Conservation (phyloP, 192 early-diverging fungal genomes). For the Piromyces sp. region DNA sequence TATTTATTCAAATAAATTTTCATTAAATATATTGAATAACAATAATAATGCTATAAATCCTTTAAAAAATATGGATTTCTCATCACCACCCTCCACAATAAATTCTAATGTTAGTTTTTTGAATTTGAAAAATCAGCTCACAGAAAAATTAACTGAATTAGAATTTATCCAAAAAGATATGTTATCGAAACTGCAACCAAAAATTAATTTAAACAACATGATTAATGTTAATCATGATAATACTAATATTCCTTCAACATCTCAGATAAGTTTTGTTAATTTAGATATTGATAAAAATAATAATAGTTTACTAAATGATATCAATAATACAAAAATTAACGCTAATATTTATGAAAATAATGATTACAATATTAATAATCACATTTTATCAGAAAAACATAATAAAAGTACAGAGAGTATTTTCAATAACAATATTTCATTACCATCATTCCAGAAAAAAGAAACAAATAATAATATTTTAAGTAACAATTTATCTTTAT, state of each 20-base stretch:
- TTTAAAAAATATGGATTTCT: too few relatives aligned
- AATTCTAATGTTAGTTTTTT: neutral
- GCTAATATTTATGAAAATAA: neutral
- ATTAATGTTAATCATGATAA: neutral
- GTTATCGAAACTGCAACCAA: neutral
- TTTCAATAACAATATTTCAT: too few relatives aligned
- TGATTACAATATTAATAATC: neutral
- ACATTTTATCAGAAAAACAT: too few relatives aligned
- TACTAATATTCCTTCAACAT: neutral
- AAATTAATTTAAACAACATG: neutral
- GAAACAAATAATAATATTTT: too few relatives aligned
- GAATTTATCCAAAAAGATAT: neutral
- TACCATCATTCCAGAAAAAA: too few relatives aligned
- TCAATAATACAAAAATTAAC: neutral
- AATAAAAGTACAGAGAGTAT: neutral
- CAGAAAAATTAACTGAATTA: neutral
- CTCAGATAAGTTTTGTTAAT: too few relatives aligned
- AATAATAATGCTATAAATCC: too few relatives aligned
- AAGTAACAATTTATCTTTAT: too few relatives aligned
- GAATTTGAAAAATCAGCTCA: neutral
- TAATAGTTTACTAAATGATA: neutral
- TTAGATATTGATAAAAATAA: neutral
- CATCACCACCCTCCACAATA: too few relatives aligned
- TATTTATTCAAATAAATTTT: too few relatives aligned
- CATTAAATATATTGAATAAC: too few relatives aligned